Evolutionary conservation across 495 filamentous ascomycete genomes (phyloP).

Genomic region (Podospora anserina): DNA sequence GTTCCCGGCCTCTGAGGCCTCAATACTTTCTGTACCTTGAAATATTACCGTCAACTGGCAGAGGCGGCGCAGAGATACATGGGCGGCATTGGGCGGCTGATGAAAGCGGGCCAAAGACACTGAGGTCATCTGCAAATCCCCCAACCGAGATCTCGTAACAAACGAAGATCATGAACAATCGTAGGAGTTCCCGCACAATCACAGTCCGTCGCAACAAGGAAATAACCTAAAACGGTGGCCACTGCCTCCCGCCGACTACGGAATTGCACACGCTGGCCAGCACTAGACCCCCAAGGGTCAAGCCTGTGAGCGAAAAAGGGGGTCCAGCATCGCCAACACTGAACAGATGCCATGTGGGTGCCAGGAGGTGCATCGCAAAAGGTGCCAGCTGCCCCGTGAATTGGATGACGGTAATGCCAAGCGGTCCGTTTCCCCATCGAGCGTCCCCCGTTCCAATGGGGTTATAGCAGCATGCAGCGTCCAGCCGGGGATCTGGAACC

Average conservation of each 20-base stretch:
- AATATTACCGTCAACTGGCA: too few species aligned
- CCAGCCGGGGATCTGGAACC: background rate
- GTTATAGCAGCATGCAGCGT: background rate
- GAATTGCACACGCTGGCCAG: background rate
- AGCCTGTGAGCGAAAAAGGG: conserved; percentile 6
- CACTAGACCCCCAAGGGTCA: background rate
- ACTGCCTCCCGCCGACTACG: background rate
- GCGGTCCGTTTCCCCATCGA: conserved; percentile 1
- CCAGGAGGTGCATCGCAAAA: too few species aligned
- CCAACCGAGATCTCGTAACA: conserved; percentile 8
- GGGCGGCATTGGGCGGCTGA: conserved; percentile 3
- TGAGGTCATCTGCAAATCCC: background rate
- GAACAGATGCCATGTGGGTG: background rate
- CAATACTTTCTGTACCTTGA: background rate
- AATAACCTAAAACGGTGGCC: background rate
- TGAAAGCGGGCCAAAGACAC: conserved; percentile 4
- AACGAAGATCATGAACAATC: conserved; percentile 20
- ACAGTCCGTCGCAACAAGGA: background rate
- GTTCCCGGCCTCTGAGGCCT: background rate
- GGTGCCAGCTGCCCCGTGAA: background rate
- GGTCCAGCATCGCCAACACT: background rate
- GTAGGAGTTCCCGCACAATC: conserved; percentile 15
- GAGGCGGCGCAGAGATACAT: background rate
- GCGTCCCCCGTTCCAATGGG: background rate
- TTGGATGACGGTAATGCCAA: conserved; percentile 7